phyloP scores from a whole-genome alignment of 2,329 filamentous ascomycete genomes.

The Fusarium tupiense region DNA sequence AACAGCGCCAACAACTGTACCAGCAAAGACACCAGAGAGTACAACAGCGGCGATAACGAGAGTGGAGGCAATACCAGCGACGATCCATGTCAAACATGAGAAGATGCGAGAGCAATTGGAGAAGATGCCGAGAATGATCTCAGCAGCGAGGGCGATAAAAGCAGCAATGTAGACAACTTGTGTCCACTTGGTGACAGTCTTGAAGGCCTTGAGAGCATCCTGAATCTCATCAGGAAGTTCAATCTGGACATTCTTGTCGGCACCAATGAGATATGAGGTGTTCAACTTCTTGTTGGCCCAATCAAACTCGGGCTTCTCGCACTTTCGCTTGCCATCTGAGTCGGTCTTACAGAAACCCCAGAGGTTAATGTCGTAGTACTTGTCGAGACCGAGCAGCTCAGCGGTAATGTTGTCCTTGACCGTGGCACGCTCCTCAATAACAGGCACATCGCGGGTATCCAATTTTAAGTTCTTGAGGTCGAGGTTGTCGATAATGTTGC shows the following conservation, averaged over 20 bases:
- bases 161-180: slow-evolving; percentile 82
- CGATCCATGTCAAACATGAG: slow-evolving; percentile 82
- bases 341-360: slow-evolving; percentile 86
- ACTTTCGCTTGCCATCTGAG: slow-evolving; percentile 65
- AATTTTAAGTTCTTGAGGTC: slow-evolving; percentile 31
- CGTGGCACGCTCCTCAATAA: slow-evolving; percentile 62
- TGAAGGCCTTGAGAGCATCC: slow-evolving; percentile 76
- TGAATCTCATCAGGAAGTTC: slow-evolving; percentile 74
- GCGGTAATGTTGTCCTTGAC: slow-evolving; percentile 64
- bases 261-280: slow-evolving; percentile 62
- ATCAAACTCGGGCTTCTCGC: slow-evolving; percentile 75
- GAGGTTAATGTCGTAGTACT: slow-evolving; percentile 83
- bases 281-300: slow-evolving; percentile 81
- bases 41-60: slow-evolving; percentile 70
- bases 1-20: slow-evolving; percentile 68
- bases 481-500: slow-evolving; percentile 49
- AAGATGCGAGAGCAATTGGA: slow-evolving; percentile 85
- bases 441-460: slow-evolving; percentile 40
- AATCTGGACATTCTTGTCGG: slow-evolving; percentile 62
- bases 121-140: slow-evolving; percentile 82
- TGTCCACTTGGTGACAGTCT: slow-evolving; percentile 81
- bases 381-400: slow-evolving; percentile 68
- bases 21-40: slow-evolving; percentile 79
- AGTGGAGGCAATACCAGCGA: slow-evolving; percentile 70
- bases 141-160: slow-evolving; percentile 73